A percentile compares a stretch with the other conserved stretches of the same genome.
Conservation (phyloP, 306 rosid species). For the Prosopis cineraria region DNA sequence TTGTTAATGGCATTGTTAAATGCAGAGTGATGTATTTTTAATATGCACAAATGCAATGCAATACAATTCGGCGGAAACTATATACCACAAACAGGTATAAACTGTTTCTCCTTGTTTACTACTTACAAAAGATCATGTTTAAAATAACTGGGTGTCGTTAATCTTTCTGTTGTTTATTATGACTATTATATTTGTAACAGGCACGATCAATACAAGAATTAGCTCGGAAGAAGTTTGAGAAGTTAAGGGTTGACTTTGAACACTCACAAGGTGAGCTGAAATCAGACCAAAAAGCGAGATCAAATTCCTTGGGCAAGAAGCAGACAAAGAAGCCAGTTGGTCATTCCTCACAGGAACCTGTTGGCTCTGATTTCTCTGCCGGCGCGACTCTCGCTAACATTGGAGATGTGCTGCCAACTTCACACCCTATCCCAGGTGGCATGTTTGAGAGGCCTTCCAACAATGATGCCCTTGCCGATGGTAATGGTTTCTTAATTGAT, state of each 20-base stretch:
- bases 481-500: slow-evolving; percentile 67
- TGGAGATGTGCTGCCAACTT: slow-evolving; percentile 61
- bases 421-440: slow-evolving; percentile 60
- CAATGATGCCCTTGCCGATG: slow-evolving; percentile 68
- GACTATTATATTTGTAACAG: slow-evolving; percentile 49
- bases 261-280: slow-evolving; percentile 72
- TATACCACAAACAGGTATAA: slow-evolving; percentile 92
- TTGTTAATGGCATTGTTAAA: slow-evolving; percentile 42
- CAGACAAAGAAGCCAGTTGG: slow-evolving; percentile 65
- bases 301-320: slow-evolving; percentile 72
- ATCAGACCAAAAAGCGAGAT: slow-evolving; percentile 64
- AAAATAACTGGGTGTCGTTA: background rate
- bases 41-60: slow-evolving; percentile 97
- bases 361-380: slow-evolving; percentile 89
- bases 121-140: background rate
- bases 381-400: slow-evolving; percentile 89
- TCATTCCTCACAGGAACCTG: slow-evolving; percentile 75
- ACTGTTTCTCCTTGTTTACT: background rate
- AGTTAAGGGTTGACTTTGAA: slow-evolving; percentile 60
- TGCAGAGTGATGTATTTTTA: slow-evolving; percentile 87
- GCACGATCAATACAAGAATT: slow-evolving; percentile 94
- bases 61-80: slow-evolving; percentile 85
- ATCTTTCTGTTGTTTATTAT: slow-evolving; percentile 30
- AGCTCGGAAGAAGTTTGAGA: slow-evolving; percentile 84
- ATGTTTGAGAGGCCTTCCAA: slow-evolving; percentile 66